These are phyloP conservation scores for Cytidiella melzeri DNA, from an alignment of 768 basidiomycete species.

Conservation along the genomic window DNA sequence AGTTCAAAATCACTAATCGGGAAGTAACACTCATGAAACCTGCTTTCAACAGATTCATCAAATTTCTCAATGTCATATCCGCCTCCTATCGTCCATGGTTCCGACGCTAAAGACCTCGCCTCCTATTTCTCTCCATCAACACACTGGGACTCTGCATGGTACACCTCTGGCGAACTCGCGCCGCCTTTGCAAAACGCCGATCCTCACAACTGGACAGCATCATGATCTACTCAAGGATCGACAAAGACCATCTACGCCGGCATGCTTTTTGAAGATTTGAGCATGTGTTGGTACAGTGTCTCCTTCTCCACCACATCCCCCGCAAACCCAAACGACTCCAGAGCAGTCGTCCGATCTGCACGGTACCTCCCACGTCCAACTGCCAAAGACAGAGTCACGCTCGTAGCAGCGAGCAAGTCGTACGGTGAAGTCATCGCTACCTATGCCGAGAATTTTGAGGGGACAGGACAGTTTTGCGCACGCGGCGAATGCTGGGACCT, in stretches of 20 bases:
- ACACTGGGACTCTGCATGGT: conserved; percentile 39
- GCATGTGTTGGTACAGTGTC: conserved; percentile 42
- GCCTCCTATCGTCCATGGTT: conserved; percentile 27
- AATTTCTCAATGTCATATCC: conserved; percentile 32
- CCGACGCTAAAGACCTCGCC: conserved; percentile 37
- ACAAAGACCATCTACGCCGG: conserved; percentile 31
- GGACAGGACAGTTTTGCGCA: conserved; percentile 37
- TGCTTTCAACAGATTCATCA: conserved; percentile 15
- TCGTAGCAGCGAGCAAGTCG: conserved; percentile 38
- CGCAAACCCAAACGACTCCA: conserved; percentile 27
- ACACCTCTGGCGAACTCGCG: conserved; percentile 26
- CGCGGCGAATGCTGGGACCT: conserved; percentile 57
- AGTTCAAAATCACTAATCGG: neutral
- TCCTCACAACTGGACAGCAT: conserved; percentile 20
- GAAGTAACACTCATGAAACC: neutral
- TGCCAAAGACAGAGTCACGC: conserved; percentile 26
- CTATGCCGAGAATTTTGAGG: conserved; percentile 42
- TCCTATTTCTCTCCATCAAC: conserved; percentile 38
- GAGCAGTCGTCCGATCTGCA: conserved; percentile 29
- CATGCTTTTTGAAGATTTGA: conserved; percentile 43
- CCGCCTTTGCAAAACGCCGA: conserved; percentile 26
- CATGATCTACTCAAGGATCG: conserved; percentile 25
- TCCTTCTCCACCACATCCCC: conserved; percentile 26
- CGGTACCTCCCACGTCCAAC: conserved; percentile 35
- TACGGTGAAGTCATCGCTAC: conserved; percentile 45